Base-by-base conservation (phyloP, 1,139 yeast species). In the Blastobotrys persicus region DNA sequence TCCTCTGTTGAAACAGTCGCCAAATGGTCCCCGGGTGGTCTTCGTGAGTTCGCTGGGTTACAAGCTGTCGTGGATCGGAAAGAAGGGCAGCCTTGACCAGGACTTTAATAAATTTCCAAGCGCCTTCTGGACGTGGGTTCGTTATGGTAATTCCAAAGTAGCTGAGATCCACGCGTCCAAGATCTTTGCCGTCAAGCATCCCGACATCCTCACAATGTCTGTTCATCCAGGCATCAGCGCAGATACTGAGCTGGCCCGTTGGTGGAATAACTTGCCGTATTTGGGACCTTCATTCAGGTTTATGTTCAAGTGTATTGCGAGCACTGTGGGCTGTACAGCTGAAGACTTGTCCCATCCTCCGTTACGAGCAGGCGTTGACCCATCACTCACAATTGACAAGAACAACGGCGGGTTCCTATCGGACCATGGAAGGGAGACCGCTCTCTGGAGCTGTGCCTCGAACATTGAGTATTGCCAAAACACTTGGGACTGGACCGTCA, bases 221-320 rank as follows among this genome's bases (percentile, higher is more conserved):
- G 88, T 88, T 1, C 94, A 88, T 61, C 96, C 96, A 0, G 97
- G 97, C 0, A 77, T 87, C 54, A 88, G 87, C 12, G 81, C 86
- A 83, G 82, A 83, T 60, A 83, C 96, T 2, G 83, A 83, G 57
- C 65, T 85, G 45, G 83, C 85, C 62, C 72, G 85, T 38, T 85
- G 84, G 65, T 84, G 89, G 81, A 84, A 92, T 2, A 69, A 88
- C 52, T 69, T 84, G n/a, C 95, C 95, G 0, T 69, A 86, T 1
- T 73, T 87, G 7, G 95, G 96, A 0, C 74, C 82, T 1, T 58
- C 83, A 32, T 83, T 84, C 83, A 44, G 66, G 78, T n/a, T 84
- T 43, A 19, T 23, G 40, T 86, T 64, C 87, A 83, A 60, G 62
- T 83, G 4, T 80, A 38, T 50, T 35, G 23, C 85, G 59, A 88